Evolutionary conservation across 2,329 filamentous ascomycete species (phyloP).

Genomic region (Pseudogymnoascus sp.): DNA sequence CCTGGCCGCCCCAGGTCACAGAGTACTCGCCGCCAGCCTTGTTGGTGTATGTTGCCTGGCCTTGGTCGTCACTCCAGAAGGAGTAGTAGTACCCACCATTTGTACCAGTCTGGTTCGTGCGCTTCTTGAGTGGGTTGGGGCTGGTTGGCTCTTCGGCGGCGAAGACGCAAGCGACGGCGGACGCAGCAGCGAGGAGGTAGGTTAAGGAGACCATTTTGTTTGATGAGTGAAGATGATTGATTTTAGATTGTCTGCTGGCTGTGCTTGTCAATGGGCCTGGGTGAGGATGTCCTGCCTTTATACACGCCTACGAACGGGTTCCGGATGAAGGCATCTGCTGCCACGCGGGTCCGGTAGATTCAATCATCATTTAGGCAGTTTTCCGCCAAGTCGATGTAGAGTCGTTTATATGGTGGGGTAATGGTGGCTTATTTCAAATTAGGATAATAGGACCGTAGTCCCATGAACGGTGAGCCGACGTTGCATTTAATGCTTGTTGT

Average conservation of each 20-base stretch:
- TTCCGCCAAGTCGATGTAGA: not conserved
- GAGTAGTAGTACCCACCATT: not conserved
- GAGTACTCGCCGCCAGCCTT: constrained; percentile 40
- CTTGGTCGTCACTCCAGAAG: constrained; percentile 45
- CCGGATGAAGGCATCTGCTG: not conserved
- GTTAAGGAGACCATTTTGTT: not conserved
- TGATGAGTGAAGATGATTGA: not conserved
- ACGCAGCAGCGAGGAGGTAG: not conserved
- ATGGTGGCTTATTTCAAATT: not conserved
- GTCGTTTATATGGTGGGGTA: not conserved
- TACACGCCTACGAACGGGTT: not conserved
- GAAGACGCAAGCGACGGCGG: not conserved
- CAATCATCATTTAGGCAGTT: constrained; percentile 6
- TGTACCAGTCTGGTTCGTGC: not conserved
- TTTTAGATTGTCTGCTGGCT: not conserved
- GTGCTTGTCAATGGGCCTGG: not conserved
- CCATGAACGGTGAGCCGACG: not conserved
- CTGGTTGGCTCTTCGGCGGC: not conserved
- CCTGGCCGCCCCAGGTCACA: constrained; percentile 37
- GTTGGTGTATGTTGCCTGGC: constrained; percentile 44
- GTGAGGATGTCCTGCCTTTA: not conserved
- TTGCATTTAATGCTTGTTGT: not conserved
- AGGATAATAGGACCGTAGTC: not conserved
- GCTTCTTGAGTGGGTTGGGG: constrained; percentile 3
- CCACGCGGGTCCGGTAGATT: not conserved